Evolutionary conservation across 2,329 filamentous ascomycete species (phyloP).

Genomic region (Calonectria honghensis): DNA sequence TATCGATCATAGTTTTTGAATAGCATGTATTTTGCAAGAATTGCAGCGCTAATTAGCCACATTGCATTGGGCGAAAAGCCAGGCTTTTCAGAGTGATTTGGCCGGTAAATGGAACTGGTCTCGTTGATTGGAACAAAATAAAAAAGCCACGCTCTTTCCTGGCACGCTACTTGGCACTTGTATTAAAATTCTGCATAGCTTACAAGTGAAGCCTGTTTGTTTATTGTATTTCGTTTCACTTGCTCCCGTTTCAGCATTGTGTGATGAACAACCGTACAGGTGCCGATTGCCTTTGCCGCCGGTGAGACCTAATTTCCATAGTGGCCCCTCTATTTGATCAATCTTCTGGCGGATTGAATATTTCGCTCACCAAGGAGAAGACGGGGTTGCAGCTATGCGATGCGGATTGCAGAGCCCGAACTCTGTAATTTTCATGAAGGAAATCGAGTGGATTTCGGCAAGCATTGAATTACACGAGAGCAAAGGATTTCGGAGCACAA

Average conservation of each 20-base stretch:
- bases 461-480: no score
- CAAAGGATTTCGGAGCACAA: background rate
- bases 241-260: background rate
- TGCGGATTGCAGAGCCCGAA: background rate
- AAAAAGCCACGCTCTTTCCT: background rate
- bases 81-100: background rate
- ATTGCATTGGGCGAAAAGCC: background rate
- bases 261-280: background rate
- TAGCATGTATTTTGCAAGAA: background rate
- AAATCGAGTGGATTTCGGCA: background rate
- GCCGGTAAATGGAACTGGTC: background rate
- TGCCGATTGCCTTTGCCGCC: background rate
- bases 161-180: background rate
- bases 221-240: background rate
- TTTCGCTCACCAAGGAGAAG: background rate
- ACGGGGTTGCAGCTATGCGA: background rate
- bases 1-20: background rate
- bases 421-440: background rate
- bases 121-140: background rate
- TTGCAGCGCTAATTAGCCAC: background rate
- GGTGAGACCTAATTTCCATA: background rate
- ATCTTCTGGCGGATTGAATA: background rate
- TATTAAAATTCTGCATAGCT: background rate
- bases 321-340: background rate
- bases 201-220: background rate